Evolutionary conservation across 768 basidiomycete genomes (phyloP).

Genomic region (Strobilomyces dryophilus): DNA sequence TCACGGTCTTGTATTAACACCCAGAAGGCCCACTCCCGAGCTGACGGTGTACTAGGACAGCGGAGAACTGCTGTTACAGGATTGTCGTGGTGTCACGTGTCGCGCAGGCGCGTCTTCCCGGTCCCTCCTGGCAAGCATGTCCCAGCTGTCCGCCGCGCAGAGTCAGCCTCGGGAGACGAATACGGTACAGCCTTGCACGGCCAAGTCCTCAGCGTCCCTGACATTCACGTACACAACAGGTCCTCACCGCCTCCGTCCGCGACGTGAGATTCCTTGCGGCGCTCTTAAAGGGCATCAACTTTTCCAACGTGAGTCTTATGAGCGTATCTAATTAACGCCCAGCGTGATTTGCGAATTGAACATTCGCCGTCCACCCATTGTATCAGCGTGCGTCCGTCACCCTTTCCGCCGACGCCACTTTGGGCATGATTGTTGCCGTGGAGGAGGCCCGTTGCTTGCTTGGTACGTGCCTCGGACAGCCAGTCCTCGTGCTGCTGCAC

Average conservation of each 20-base stretch:
- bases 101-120: not conserved
- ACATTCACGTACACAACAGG: constrained; percentile 25
- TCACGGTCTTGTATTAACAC: not conserved
- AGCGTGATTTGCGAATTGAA: constrained; percentile 6
- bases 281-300: constrained; percentile 77
- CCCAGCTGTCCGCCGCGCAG: constrained; percentile 14
- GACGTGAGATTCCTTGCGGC: constrained; percentile 81
- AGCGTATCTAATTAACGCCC: not conserved
- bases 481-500: constrained; percentile 3
- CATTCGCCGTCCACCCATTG: constrained; percentile 4
- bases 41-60: too few relatives aligned
- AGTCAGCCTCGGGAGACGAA: constrained; percentile 19
- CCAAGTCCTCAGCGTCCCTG: not conserved
- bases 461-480: constrained; percentile 43
- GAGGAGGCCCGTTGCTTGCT: constrained; percentile 82
- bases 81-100: constrained; percentile 7
- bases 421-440: constrained; percentile 77
- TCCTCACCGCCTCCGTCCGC: constrained; percentile 68
- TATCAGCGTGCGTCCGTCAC: constrained; percentile 71
- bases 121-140: constrained; percentile 11
- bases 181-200: constrained; percentile 16
- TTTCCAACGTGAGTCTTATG: constrained; percentile 59
- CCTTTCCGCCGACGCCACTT: constrained; percentile 55
- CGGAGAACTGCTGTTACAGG: not conserved
- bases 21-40: not conserved